Conservation (phyloP, 2,329 filamentous ascomycete genomes). For the Fonsecaea erecta region DNA sequence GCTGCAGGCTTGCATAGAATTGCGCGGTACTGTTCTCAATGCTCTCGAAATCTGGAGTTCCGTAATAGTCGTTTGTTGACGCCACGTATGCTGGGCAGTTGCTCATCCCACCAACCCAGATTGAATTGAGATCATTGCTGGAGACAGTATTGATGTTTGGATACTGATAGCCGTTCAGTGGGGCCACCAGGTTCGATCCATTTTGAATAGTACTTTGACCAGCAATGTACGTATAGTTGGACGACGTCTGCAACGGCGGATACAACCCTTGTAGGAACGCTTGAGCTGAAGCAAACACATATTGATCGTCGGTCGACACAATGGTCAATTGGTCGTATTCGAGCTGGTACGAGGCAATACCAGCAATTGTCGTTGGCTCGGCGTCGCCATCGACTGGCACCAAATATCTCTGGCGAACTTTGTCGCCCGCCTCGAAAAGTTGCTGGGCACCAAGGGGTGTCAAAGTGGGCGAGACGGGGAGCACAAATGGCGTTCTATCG, state of each 20-base stretch:
- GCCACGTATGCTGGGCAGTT: slow-evolving; percentile 49
- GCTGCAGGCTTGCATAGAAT: slow-evolving; percentile 56
- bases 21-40: slow-evolving; percentile 44
- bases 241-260: slow-evolving; percentile 52
- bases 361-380: slow-evolving; percentile 44
- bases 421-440: slow-evolving; percentile 55
- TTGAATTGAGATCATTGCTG: slow-evolving; percentile 54
- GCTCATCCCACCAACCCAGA: slow-evolving; percentile 56
- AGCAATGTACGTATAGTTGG: slow-evolving; percentile 43
- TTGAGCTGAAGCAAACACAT: slow-evolving; percentile 58
- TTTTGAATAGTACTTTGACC: slow-evolving; percentile 54
- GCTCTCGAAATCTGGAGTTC: slow-evolving; percentile 47
- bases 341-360: slow-evolving; percentile 52
- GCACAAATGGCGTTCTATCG: slow-evolving; percentile 57
- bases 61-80: slow-evolving; percentile 49
- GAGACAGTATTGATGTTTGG: slow-evolving; percentile 54
- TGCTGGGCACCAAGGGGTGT: slow-evolving; percentile 62
- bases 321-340: slow-evolving; percentile 55
- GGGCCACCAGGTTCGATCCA: slow-evolving; percentile 51
- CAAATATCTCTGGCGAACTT: slow-evolving; percentile 61
- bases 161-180: slow-evolving; percentile 64
- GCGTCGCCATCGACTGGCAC: slow-evolving; percentile 30
- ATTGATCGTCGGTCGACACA: slow-evolving; percentile 54
- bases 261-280: slow-evolving; percentile 68
- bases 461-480: slow-evolving; percentile 46